Evolutionary conservation across 805 yeast genomes (phyloP).

Genomic region (Deakozyma indianensis): DNA sequence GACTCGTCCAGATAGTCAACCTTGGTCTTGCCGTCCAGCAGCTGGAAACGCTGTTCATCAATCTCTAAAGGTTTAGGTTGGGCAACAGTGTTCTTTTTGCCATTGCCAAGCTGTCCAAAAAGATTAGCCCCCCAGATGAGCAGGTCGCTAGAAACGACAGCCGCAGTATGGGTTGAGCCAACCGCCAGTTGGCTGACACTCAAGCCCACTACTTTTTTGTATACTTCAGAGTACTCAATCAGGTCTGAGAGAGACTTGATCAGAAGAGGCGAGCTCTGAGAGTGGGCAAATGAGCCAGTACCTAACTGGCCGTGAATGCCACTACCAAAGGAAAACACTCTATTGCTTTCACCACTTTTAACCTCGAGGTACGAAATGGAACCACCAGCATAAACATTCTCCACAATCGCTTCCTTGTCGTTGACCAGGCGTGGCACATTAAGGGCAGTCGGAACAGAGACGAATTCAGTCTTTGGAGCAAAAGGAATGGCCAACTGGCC

Average conservation of each 20-base stretch:
- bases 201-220: constrained; percentile 28
- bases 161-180: constrained; percentile 53
- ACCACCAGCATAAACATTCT: constrained; percentile 53
- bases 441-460: constrained; percentile 54
- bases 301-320: constrained; percentile 84
- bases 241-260: constrained; percentile 34
- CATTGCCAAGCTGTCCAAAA: constrained; percentile 73
- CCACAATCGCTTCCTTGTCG: constrained; percentile 16
- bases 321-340: constrained; percentile 55
- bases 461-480: constrained; percentile 46
- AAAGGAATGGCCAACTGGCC: constrained; percentile 79
- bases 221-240: constrained; percentile 39
- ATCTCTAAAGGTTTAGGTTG: constrained; percentile 8
- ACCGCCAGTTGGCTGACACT: constrained; percentile 38
- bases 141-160: constrained; percentile 32
- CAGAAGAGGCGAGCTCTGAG: constrained; percentile 51
- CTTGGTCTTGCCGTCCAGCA: background rate
- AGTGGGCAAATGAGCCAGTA: constrained; percentile 58
- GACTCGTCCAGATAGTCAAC: background rate
- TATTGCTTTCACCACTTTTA: constrained; percentile 11
- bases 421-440: constrained; percentile 28
- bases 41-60: background rate
- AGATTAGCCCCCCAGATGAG: constrained; percentile 77
- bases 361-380: constrained; percentile 39
- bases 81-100: constrained; percentile 44